Conservation (phyloP, 768 basidiomycete species). For the Crepidotus variabilis region DNA sequence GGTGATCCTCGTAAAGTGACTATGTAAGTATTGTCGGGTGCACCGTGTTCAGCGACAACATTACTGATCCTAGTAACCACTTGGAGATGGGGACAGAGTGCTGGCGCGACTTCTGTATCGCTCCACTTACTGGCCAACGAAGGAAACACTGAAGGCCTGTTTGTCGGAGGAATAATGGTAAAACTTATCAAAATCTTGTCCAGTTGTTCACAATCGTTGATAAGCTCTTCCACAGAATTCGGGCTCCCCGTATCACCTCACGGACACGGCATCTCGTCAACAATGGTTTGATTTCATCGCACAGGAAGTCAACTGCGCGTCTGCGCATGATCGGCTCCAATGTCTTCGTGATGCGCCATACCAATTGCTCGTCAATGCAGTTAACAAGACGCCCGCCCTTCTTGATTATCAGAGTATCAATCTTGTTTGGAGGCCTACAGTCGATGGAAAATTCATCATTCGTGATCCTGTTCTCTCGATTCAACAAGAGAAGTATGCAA, state of each 20-base stretch:
- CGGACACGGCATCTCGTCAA: conserved; percentile 8
- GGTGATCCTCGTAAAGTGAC: conserved; percentile 56
- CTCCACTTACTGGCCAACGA: conserved; percentile 41
- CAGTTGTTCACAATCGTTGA: conserved; percentile 29
- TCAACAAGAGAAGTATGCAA: conserved; percentile 25
- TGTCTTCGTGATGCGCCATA: conserved; percentile 40
- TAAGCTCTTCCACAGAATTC: conserved; percentile 10
- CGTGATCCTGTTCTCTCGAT: conserved; percentile 23
- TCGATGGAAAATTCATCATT: conserved; percentile 33
- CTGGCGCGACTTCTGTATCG: conserved; percentile 47
- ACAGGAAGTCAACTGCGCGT: conserved; percentile 29
- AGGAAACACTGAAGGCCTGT: conserved; percentile 34
- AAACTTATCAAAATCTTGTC: neutral
- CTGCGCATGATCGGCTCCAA: conserved; percentile 29
- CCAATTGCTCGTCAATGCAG: conserved; percentile 21
- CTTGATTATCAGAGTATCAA: conserved; percentile 25
- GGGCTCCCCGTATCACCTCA: conserved; percentile 2
- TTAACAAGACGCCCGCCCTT: conserved; percentile 25
- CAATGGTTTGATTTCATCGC: conserved; percentile 39
- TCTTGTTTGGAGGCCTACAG: conserved; percentile 28
- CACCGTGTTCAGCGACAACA: neutral
- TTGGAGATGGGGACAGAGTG: conserved; percentile 51
- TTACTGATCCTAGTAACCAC: neutral
- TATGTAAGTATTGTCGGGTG: conserved; percentile 26
- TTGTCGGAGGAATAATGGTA: conserved; percentile 42